A percentile compares a stretch with the other conserved stretches of the same genome.
Conservation (phyloP, 495 filamentous ascomycete genomes). For the Pyrenula massariospora region DNA sequence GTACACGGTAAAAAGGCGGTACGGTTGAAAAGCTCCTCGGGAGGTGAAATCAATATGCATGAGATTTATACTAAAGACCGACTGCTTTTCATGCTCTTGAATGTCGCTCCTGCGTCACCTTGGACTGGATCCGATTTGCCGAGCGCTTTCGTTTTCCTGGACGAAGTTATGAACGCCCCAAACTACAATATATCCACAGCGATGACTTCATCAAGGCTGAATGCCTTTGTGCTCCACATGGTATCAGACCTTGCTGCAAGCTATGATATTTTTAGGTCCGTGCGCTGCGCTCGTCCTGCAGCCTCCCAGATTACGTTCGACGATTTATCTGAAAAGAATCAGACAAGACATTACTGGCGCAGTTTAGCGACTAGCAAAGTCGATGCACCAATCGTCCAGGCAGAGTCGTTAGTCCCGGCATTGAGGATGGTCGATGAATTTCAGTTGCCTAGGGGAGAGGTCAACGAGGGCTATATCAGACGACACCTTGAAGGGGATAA, state of each 20-base stretch:
- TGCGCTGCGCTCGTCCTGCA: neutral
- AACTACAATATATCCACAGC: neutral
- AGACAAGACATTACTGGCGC: neutral
- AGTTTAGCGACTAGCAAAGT: neutral
- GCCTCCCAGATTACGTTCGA: neutral
- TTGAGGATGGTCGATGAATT: neutral
- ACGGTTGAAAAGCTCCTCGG: neutral
- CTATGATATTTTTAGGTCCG: neutral
- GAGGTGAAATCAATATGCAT: neutral
- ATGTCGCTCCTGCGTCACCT: neutral
- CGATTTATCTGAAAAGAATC: neutral
- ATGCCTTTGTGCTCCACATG: neutral
- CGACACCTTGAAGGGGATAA: neutral
- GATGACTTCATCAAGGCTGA: neutral
- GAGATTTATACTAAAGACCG: neutral
- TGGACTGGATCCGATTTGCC: neutral
- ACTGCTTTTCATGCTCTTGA: neutral
- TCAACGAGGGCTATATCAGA: neutral
- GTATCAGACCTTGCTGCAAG: neutral
- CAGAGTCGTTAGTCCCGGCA: neutral
- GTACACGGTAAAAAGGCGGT: neutral
- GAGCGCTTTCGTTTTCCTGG: neutral
- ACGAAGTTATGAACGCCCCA: neutral
- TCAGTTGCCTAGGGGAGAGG: neutral
- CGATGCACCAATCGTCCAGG: too few species aligned